Base-by-base conservation (phyloP, 331 rosid species). In the Saraca asoca region DNA sequence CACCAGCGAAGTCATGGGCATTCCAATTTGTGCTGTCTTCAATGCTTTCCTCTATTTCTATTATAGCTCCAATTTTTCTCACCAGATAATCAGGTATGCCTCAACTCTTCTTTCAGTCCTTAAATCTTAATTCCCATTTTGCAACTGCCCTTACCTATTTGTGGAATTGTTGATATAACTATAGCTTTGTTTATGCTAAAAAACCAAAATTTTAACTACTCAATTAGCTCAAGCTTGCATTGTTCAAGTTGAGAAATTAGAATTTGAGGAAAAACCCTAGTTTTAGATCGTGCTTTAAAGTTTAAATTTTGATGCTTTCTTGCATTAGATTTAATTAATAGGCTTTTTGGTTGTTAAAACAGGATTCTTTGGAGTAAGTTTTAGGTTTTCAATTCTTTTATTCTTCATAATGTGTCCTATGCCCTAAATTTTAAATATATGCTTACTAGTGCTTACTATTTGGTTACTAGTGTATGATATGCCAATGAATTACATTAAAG, bases 201-300 rank as follows among this genome's bases (percentile, higher is more conserved):
- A n/a, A n/a, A n/a, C n/a, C n/a, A n/a, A n/a, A n/a, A n/a, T n/a
- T n/a, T n/a, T n/a, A n/a, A n/a, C n/a, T 66, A 43, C 43, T n/a
- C 74, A 72, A 24, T 65, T 45, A 31, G 75, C 73, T 73, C 60
- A 38, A 51, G 33, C 31, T 19, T 53, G 53, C 64, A 45, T 48
- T 64, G 29, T 45, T 50, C 62, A 62, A 75, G 43, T 56, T 46
- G 52, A 64, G 67, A 71, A 76, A 67, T 79, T 62, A 5, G 61
- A 80, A 71, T 84, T 67, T 13, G 29, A 53, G 75, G 48, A 10
- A 69, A 87, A 93, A 90, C 98, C 98, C 95, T 90, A 93, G 83
- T 59, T 81, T 61, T 50, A 82, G 83, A 81, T 78, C 77, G 70
- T 83, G 86, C 62, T 82, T 55, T 43, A 19, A 81, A 76, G 79